A percentile compares a stretch with the other conserved stretches of the same genome.
These are phyloP conservation scores for Rhizomucor pusillus DNA, from an alignment of 371 early-diverging fungal genomes.

Conservation along the genomic window DNA sequence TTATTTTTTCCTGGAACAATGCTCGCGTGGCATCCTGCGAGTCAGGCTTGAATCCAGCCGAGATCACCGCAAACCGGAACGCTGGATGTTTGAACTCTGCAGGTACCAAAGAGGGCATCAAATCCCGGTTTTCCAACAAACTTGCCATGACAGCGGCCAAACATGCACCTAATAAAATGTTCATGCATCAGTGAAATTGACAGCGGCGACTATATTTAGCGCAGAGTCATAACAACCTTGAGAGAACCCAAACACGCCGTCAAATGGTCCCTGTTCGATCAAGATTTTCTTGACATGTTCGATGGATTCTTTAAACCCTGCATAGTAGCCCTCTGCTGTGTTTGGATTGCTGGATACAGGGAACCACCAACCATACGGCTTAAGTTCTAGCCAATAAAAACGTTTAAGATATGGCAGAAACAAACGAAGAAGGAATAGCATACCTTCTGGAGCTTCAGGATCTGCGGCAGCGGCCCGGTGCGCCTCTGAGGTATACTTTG, in stretches of 20 bases:
- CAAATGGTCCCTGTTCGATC: slow-evolving; percentile 65
- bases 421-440: too few relatives aligned
- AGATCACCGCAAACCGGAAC: slow-evolving; percentile 59
- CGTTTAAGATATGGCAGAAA: too few relatives aligned
- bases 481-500: slow-evolving; percentile 50
- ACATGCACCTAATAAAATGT: slow-evolving; percentile 41
- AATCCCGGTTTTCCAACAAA: slow-evolving; percentile 36
- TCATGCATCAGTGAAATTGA: not conserved
- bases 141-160: slow-evolving; percentile 61
- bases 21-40: slow-evolving; percentile 30
- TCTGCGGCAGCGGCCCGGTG: slow-evolving; percentile 49
- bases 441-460: slow-evolving; percentile 52
- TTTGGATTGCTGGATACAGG: slow-evolving; percentile 15
- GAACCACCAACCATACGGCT: slow-evolving; percentile 67
- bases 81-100: slow-evolving; percentile 41
- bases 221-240: slow-evolving; percentile 36
- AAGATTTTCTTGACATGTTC: slow-evolving; percentile 45
- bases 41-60: slow-evolving; percentile 57
- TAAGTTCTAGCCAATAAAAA: too few relatives aligned
- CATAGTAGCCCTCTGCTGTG: slow-evolving; percentile 35
- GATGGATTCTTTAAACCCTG: slow-evolving; percentile 62
- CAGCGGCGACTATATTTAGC: not conserved
- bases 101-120: slow-evolving; percentile 23
- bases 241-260: slow-evolving; percentile 76
- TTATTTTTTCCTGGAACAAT: slow-evolving; percentile 40